phyloP scores from a whole-genome alignment of 495 filamentous ascomycete species.

The Penicillium cosmopolitanum region DNA sequence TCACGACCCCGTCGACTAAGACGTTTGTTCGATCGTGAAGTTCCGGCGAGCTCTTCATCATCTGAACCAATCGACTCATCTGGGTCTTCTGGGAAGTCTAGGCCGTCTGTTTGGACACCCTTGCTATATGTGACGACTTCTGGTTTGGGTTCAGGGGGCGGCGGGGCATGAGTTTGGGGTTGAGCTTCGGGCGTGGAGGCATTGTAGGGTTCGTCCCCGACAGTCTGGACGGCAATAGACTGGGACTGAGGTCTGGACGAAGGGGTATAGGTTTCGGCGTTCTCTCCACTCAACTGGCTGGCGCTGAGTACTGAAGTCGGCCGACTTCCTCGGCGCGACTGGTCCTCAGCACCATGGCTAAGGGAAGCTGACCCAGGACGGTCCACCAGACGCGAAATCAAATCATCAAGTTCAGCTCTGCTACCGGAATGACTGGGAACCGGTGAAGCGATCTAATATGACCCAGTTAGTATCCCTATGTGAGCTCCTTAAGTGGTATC shows the following conservation, averaged over 20 bases:
- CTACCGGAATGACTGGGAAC: constrained; percentile 70
- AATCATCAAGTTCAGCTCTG: constrained; percentile 77
- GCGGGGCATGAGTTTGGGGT: constrained; percentile 48
- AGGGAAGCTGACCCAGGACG: constrained; percentile 75
- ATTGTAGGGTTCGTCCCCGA: constrained; percentile 68
- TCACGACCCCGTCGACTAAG: constrained; percentile 75
- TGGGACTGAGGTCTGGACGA: constrained; percentile 44
- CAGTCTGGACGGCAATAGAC: constrained; percentile 65
- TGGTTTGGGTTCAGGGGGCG: constrained; percentile 69
- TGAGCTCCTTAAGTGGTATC: constrained; percentile 22
- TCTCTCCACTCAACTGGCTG: constrained; percentile 72
- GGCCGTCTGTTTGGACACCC: constrained; percentile 78
- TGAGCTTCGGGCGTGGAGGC: constrained; percentile 75
- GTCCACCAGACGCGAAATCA: constrained; percentile 79
- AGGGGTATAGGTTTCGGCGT: constrained; percentile 53
- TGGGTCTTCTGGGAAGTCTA: constrained; percentile 36
- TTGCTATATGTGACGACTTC: constrained; percentile 95
- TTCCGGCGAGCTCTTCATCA: constrained; percentile 59
- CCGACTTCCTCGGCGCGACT: constrained; percentile 71
- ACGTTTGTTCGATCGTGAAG: constrained; percentile 58
- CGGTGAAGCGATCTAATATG: constrained; percentile 64
- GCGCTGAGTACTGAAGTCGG: constrained; percentile 83
- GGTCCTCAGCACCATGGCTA: constrained; percentile 64
- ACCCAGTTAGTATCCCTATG: constrained; percentile 13
- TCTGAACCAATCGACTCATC: constrained; percentile 69